These are phyloP conservation scores for Emericellopsis atlantica DNA, from an alignment of 2,329 filamentous ascomycete genomes.

Conservation along the genomic window DNA sequence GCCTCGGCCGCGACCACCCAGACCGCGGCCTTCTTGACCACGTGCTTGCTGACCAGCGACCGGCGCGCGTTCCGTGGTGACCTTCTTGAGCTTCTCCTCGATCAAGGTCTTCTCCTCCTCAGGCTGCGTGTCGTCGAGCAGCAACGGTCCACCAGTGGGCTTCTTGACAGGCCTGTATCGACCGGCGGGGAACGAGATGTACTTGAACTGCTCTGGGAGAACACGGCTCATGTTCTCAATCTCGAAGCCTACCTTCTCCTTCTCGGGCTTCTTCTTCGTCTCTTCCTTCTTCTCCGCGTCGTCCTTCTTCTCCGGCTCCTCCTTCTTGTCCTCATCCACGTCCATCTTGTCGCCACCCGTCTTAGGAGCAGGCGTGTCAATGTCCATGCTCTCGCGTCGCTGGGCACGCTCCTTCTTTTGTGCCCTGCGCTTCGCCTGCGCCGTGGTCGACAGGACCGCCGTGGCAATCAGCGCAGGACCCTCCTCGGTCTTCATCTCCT, in stretches of 20 bases:
- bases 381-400: conserved; percentile 87
- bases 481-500: conserved; percentile 89
- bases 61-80: conserved; percentile 48
- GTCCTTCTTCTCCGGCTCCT: conserved; percentile 27
- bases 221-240: conserved; percentile 96
- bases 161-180: conserved; percentile 87
- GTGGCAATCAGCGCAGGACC: conserved; percentile 89
- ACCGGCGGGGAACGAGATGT: conserved; percentile 81
- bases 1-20: conserved; percentile 19
- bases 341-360: conserved; percentile 78
- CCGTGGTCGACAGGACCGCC: conserved; percentile 89
- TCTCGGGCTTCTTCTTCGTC: conserved; percentile 80
- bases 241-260: conserved; percentile 94
- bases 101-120: conserved; percentile 68
- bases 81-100: conserved; percentile 87
- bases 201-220: conserved; percentile 84
- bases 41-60: conserved; percentile 29
- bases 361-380: conserved; percentile 58
- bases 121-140: conserved; percentile 77
- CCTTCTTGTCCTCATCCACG: conserved; percentile 48
- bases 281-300: conserved; percentile 51
- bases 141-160: conserved; percentile 86
- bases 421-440: conserved; percentile 88
- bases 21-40: conserved; percentile 6
- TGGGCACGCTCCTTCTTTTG: conserved; percentile 89